These are phyloP conservation scores for Aspergillus proliferans DNA, from an alignment of 2,329 filamentous ascomycete species.

Conservation along the genomic window DNA sequence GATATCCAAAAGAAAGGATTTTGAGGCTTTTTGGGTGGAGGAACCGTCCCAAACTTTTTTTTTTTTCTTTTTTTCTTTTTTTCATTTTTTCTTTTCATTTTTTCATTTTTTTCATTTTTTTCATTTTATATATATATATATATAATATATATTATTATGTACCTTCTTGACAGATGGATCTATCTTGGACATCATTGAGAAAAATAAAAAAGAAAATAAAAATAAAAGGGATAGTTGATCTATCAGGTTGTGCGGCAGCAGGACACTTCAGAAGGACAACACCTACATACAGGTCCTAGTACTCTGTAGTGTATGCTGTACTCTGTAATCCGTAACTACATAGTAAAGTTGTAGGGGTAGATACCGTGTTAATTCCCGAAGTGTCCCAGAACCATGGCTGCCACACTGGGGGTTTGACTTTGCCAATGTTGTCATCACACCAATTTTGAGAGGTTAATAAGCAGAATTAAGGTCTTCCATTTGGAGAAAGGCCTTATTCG, in stretches of 20 bases:
- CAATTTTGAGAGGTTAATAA: not conserved
- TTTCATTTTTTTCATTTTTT: not conserved
- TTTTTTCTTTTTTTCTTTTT: not conserved
- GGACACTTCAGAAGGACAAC: slow-evolving; percentile 3
- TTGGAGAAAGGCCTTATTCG: not conserved
- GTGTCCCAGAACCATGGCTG: not conserved
- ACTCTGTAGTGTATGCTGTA: not conserved
- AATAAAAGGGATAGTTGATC: not conserved
- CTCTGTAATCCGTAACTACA: not conserved
- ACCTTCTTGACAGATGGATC: not conserved
- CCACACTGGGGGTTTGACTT: not conserved
- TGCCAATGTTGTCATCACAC: not conserved
- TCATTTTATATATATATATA: not conserved
- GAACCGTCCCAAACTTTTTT: slow-evolving; percentile 1
- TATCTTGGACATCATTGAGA: not conserved
- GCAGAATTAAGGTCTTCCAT: not conserved
- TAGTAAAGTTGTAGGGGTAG: not conserved
- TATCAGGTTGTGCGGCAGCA: not conserved
- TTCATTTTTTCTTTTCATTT: not conserved
- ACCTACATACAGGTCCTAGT: not conserved
- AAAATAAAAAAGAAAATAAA: no score
- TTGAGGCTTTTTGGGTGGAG: not conserved
- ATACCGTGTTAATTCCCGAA: not conserved
- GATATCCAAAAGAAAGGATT: slow-evolving; percentile 6
- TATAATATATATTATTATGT: not conserved